Evolutionary conservation across 148 eudicot genomes (phyloP).

Genomic region (Rhododendron ovatum): DNA sequence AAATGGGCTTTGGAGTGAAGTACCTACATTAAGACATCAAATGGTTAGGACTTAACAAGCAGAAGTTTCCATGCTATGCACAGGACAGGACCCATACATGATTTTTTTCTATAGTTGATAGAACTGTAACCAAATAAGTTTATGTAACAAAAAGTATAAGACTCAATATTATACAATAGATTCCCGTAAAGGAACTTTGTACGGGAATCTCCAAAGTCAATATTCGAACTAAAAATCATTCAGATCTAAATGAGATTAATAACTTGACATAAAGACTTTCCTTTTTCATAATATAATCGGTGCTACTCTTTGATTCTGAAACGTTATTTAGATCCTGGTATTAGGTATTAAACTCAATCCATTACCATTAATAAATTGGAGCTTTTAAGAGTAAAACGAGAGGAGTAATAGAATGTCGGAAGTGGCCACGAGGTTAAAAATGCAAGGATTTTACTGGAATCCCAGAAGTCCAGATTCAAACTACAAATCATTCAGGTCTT

Average conservation of each 20-base stretch:
- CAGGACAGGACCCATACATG: not conserved
- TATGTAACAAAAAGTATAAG: not conserved
- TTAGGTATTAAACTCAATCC: not conserved
- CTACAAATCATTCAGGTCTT: not conserved
- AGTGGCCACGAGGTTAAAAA: not conserved
- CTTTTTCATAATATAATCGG: not conserved
- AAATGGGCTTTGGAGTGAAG: conserved; percentile 36
- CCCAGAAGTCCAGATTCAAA: not conserved
- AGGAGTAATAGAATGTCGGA: not conserved
- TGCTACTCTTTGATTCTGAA: not conserved
- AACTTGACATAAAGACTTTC: not conserved
- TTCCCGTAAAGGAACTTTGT: not conserved
- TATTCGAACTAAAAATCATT: not conserved
- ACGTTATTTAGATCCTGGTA: not conserved
- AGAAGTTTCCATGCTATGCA: not conserved
- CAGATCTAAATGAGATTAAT: not conserved
- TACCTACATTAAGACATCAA: conserved; percentile 32
- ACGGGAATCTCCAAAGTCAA: not conserved
- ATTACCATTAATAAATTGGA: not conserved
- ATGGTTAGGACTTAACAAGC: not conserved
- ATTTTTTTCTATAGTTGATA: not conserved
- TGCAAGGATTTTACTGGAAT: not conserved
- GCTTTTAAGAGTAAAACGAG: not conserved
- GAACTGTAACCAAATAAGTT: not conserved
- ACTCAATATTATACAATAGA: not conserved